Percentiles rank a stretch among this genome's conserved stretches.
Conservation (phyloP, 73 alveolate genomes). For the Paramecium caudatum region DNA sequence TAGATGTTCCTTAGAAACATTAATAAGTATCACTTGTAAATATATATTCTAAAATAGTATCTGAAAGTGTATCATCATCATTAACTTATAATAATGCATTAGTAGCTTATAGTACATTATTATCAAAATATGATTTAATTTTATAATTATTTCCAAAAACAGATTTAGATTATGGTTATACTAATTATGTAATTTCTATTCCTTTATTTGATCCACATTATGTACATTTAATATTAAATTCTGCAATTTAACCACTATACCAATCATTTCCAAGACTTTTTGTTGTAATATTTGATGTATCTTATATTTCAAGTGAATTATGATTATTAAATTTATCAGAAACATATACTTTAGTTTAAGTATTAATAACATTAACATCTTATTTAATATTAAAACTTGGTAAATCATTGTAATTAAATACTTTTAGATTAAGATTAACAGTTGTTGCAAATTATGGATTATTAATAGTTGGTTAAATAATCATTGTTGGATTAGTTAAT, state of each 20-base stretch:
- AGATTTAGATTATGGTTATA: no score
- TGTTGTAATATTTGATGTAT: neutral
- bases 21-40: neutral
- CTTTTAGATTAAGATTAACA: neutral
- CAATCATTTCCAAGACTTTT: constrained; percentile 50
- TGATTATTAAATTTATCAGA: neutral
- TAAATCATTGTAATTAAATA: neutral
- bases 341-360: constrained; percentile 17
- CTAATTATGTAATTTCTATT: no score
- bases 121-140: neutral
- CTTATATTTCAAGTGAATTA: neutral
- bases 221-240: neutral
- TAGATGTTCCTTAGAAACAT: neutral
- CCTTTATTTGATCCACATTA: neutral
- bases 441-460: neutral
- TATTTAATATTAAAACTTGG: neutral
- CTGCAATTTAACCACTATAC: constrained; percentile 44
- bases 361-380: constrained; percentile 13
- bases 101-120: neutral
- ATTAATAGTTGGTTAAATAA: neutral
- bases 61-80: neutral
- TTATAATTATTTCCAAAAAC: no score
- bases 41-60: neutral
- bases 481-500: constrained; percentile 1
- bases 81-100: constrained; percentile 2